Base-by-base conservation (phyloP, 108 stramenopile species). In the Discostella stelligeroides region DNA sequence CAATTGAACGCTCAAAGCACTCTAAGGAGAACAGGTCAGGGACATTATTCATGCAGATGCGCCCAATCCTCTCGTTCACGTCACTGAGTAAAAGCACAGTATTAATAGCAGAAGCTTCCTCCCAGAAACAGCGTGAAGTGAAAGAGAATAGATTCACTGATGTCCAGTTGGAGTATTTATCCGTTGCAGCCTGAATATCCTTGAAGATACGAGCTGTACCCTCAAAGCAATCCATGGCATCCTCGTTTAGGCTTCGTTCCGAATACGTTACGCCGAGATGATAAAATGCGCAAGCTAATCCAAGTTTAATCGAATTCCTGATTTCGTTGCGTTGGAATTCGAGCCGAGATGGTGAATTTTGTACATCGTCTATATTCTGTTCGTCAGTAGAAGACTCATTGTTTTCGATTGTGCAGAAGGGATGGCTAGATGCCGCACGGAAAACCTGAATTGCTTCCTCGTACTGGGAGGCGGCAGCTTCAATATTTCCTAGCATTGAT, bases 1-100 rank as follows among this genome's bases (percentile, higher is more conserved):
- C 77, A 20, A 79, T 67, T 23, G 77, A 70, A 42, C 70, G 77
- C 42, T 72, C 58, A 62, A 72, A 72, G 62, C 59, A 67, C 24
- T 71, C 47, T 25, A 63, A 50, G 61, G 60, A 54, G 47, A 72
- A 62, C 25, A 13, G 41, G 29, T 46, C 61, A 25, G 62, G 53
- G 43, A 58, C 69, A 30, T 42, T 53, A 21, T 65, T 39, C 48
- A 63, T 40, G 45, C 61, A 66, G 25, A 72, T 60, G 7, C 46
- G 23, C 34, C 70, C 77, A 55, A 53, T 61, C 34, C 49, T 38
- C 48, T 79, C 68, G 56, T 79, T 67, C 18, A 65, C 45, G 71
- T 79, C 70, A 56, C 66, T 64, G 24, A 79, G 66, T 46, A 72
- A 48, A 46, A 66, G 66, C 23, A 46, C 49, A n/a, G 77, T 71